Evolutionary conservation across 805 yeast genomes (phyloP), one percentile per base, ranked within the genome.

Genomic region (Jamesozyma spencerorum): DNA sequence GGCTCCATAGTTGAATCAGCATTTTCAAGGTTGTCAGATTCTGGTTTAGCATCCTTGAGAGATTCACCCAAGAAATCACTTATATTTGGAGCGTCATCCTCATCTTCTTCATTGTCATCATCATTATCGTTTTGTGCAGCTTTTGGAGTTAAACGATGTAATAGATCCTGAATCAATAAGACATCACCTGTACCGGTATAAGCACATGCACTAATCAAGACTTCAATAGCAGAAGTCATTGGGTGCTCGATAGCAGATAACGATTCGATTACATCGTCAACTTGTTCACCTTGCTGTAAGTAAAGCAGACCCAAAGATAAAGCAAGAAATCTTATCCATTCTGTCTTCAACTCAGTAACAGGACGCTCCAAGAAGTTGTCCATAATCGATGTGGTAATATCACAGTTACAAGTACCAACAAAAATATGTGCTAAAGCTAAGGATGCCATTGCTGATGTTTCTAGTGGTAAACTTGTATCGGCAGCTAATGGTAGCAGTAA

Each of bases 161-260:
- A 74, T 56, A 92, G 71, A 30, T 85, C 79, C 68, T 92, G 98
- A 47, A 92, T 84, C 67, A 88, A 92, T 47, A 92, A 73, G 26
- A 92, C 98, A 60, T 92, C 92, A 51, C 98, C 98, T 31, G 97
- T 86, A 47, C 97, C 98, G 10, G 96, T 94, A 66, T 83, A 88
- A 3, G 97, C 94, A 67, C 97, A 85, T 39, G 88, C 82, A 47
- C 82, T 86, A 27, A 94, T 87, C 55, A 92, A 71, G 13, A 87
- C 92, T 63, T 85, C 92, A 57, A 88, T 76, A 35, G 94, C 83
- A 51, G 84, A 80, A 20, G 92, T 79, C 56, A 92, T 81, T 31
- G 97, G 97, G 58, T 90, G 97, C 50, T 87, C 96, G 55, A 92
- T 83, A 13, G 97, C 97, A 60, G 81, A 84, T 47, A 92, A 79